Percentiles rank a stretch among this genome's conserved stretches.
Evolutionary conservation across 192 early-diverging fungal species (phyloP).

Genomic region (Coemansia sp.): DNA sequence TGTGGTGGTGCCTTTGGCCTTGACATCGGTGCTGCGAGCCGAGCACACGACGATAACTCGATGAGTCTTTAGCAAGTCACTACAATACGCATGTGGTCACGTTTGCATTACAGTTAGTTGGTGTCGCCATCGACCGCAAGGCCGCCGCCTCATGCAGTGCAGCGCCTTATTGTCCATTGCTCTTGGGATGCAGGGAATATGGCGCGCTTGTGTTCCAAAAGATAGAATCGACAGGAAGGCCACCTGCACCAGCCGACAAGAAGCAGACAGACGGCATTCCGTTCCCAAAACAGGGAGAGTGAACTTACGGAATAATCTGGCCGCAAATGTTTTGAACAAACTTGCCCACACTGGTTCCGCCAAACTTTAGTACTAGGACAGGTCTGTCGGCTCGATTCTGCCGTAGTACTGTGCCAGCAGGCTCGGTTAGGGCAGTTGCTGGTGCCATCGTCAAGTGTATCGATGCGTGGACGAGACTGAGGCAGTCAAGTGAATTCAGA

Average conservation of each 20-base stretch:
- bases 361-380: constrained; percentile 88
- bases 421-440: background rate
- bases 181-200: background rate
- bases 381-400: constrained; percentile 45
- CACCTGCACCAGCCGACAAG: background rate
- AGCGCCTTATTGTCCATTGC: constrained; percentile 1
- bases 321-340: constrained; percentile 67
- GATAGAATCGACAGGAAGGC: too few relatives aligned
- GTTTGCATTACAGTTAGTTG: too few relatives aligned
- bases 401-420: background rate
- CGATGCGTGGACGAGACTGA: background rate
- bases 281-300: background rate
- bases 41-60: constrained; percentile 91
- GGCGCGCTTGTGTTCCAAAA: background rate
- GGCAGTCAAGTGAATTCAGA: background rate
- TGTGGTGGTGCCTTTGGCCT: constrained; percentile 88
- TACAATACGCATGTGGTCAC: constrained; percentile 13
- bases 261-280: background rate
- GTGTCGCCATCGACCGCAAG: too few relatives aligned
- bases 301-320: constrained; percentile 79
- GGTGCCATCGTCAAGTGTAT: constrained; percentile 1
- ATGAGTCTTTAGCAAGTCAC: constrained; percentile 65
- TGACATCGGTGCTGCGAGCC: constrained; percentile 84
- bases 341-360: constrained; percentile 93
- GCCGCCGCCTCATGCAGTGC: too few relatives aligned